Conservation (phyloP, 2,329 filamentous ascomycete genomes). For the Colletotrichum neosansevieriae region DNA sequence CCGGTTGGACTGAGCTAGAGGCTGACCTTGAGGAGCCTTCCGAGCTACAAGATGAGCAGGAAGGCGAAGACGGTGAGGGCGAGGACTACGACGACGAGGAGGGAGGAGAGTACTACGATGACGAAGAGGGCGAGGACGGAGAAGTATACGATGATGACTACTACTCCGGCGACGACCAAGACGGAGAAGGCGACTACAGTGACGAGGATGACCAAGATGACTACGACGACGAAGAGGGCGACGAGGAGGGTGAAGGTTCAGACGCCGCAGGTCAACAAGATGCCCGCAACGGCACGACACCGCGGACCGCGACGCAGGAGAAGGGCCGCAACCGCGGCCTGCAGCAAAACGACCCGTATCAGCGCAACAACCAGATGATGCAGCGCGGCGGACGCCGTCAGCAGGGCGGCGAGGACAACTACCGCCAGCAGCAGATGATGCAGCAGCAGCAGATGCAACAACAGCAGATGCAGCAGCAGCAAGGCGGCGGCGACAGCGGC, state of each 20-base stretch:
- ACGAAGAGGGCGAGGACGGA: conserved; percentile 26
- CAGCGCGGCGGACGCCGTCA: conserved; percentile 20
- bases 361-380: conserved; percentile 26
- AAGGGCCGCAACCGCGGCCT: conserved; percentile 18
- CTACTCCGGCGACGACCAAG: conserved; percentile 38
- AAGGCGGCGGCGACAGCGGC: conserved; percentile 43
- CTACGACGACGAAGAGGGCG: conserved; percentile 37
- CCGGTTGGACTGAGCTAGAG: conserved; percentile 17
- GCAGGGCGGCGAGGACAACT: conserved; percentile 35
- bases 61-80: conserved; percentile 37
- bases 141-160: conserved; percentile 40
- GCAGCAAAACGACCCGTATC: conserved; percentile 16
- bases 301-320: background rate
- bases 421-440: conserved; percentile 29
- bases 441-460: conserved; percentile 45
- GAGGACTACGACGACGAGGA: conserved; percentile 38
- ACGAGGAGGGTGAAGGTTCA: conserved; percentile 28
- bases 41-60: conserved; percentile 16
- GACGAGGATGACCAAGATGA: conserved; percentile 44
- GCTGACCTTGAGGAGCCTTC: conserved; percentile 30
- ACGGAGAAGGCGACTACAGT: conserved; percentile 33
- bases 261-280: conserved; percentile 3
- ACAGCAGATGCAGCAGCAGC: conserved; percentile 45
- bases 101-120: conserved; percentile 19
- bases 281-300: too few relatives aligned